These are phyloP conservation scores for Antrodiella citrinella DNA, from an alignment of 768 basidiomycete species.

Conservation along the genomic window DNA sequence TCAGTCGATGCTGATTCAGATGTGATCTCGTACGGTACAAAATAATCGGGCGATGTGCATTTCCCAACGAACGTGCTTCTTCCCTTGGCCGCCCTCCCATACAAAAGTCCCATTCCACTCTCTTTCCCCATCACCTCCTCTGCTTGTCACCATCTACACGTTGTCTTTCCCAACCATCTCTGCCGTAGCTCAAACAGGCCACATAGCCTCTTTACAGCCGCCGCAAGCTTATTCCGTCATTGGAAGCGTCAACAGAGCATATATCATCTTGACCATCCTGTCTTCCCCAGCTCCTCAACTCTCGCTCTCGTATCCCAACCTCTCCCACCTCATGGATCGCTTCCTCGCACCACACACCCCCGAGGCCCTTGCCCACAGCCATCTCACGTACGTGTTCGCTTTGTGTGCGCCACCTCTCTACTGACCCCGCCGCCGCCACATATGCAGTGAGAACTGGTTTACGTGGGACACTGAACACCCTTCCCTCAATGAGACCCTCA, in stretches of 20 bases:
- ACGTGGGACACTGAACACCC: conserved; percentile 67
- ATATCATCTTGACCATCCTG: background rate
- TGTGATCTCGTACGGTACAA: too few species aligned
- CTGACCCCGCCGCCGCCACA: too few species aligned
- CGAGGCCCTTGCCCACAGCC: conserved; percentile 64
- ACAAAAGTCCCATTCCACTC: conserved; percentile 2
- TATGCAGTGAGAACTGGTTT: conserved; percentile 53
- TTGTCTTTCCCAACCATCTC: background rate
- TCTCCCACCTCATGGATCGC: conserved; percentile 44
- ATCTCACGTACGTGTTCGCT: conserved; percentile 46
- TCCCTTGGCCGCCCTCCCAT: background rate
- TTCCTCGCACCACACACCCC: conserved; percentile 67
- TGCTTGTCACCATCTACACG: background rate
- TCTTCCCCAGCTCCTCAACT: background rate
- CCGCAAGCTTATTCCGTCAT: conserved; percentile 1
- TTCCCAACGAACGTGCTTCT: background rate
- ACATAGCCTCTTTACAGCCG: background rate
- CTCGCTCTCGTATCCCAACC: background rate
- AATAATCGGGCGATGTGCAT: background rate
- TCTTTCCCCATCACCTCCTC: background rate
- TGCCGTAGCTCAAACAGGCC: background rate
- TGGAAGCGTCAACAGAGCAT: background rate
- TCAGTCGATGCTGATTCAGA: too few species aligned
- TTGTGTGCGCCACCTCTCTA: background rate
- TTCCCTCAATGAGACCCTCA: conserved; percentile 62